phyloP scores from a whole-genome alignment of 1,139 yeast species.

The Maudiozyma humilis region DNA sequence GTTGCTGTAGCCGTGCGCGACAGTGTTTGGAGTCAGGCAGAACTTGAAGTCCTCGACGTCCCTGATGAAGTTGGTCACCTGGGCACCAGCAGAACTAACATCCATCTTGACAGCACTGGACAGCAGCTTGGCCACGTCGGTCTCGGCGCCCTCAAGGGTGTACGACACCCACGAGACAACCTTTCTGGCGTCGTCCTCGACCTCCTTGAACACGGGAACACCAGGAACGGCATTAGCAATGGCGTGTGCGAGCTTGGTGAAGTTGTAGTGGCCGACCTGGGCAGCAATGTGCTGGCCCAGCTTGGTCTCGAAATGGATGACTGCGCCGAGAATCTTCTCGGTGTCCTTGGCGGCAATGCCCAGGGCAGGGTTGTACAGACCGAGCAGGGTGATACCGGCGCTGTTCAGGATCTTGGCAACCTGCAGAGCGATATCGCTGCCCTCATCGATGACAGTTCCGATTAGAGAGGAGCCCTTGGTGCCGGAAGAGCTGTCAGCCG shows the following conservation, averaged over 20 bases:
- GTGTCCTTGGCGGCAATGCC: background rate
- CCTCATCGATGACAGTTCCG: background rate
- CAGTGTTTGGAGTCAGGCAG: slow-evolving; percentile 1
- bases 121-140: background rate
- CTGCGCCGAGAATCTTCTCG: background rate
- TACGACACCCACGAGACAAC: slow-evolving; percentile 2
- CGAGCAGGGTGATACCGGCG: background rate
- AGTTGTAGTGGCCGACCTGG: background rate
- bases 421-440: background rate
- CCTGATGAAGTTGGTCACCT: background rate
- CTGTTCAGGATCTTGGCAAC: background rate
- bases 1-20: background rate
- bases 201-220: background rate
- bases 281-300: slow-evolving; percentile 1
- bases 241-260: background rate
- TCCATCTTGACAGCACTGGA: background rate
- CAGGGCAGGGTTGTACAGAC: background rate
- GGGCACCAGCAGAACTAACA: background rate
- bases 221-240: background rate
- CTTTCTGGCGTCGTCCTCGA: background rate
- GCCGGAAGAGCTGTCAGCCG: background rate
- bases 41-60: slow-evolving; percentile 1
- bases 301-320: slow-evolving; percentile 1
- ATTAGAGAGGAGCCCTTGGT: background rate
- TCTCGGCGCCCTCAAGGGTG: background rate